Conservation (phyloP, 1,284 basidiomycete species). For the Thecaphora frezii region DNA sequence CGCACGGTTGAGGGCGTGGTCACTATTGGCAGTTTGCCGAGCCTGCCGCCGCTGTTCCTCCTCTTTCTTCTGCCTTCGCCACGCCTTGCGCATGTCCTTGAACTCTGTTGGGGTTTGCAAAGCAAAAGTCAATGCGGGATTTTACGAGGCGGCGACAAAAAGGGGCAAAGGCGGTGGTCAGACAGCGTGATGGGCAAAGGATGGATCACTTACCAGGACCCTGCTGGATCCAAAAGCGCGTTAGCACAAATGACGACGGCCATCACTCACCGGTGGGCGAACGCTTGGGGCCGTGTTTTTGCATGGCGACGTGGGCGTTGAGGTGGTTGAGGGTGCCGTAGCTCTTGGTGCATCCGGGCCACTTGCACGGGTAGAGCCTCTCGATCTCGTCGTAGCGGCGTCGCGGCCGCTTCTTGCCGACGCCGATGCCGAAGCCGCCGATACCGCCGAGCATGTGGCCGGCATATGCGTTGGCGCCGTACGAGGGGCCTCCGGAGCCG, state of each 20-base stretch:
- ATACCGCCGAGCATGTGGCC: constrained; percentile 23
- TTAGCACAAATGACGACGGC: not conserved
- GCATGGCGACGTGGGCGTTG: constrained; percentile 89
- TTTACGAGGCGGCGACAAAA: no score
- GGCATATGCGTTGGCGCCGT: constrained; percentile 7
- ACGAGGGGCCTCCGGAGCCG: constrained; percentile 4
- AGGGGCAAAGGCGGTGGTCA: no score
- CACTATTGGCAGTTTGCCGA: constrained; percentile 11
- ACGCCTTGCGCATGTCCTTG: constrained; percentile 92
- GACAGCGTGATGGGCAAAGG: no score
- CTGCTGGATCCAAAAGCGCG: no score
- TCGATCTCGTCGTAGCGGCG: constrained; percentile 67
- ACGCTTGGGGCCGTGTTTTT: constrained; percentile 81
- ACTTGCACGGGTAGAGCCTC: constrained; percentile 80
- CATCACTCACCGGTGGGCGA: constrained; percentile 72
- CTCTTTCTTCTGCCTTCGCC: constrained; percentile 89
- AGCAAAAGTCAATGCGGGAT: not conserved
- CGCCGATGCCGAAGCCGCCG: constrained; percentile 14
- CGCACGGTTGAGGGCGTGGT: constrained; percentile 3
- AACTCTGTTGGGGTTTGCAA: constrained; percentile 73
- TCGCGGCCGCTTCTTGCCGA: constrained; percentile 46
- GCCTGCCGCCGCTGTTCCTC: constrained; percentile 57
- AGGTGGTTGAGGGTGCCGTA: constrained; percentile 88
- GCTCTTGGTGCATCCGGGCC: constrained; percentile 77
- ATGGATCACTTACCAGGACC: no score